Percentiles rank a stretch among this genome's conserved stretches.
Conservation (phyloP, 2,329 filamentous ascomycete species). For the Penicillium carneum region DNA sequence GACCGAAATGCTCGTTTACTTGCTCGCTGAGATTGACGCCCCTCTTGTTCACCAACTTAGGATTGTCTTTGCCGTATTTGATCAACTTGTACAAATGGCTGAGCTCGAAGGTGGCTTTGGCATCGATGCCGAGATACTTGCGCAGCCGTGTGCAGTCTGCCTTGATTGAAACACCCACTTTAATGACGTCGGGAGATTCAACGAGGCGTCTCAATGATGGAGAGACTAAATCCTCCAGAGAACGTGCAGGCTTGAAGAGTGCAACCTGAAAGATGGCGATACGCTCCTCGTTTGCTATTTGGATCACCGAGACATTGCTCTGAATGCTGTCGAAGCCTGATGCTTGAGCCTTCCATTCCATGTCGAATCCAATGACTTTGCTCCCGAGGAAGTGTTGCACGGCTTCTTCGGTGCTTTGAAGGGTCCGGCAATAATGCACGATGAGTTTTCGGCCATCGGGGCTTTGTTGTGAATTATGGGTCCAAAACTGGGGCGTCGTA, state of each 20-base stretch:
- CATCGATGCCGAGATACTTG: conserved; percentile 69
- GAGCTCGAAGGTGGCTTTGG: conserved; percentile 76
- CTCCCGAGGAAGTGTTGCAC: conserved; percentile 71
- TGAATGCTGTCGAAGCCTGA: conserved; percentile 61
- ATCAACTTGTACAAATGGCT: conserved; percentile 82
- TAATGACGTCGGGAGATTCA: conserved; percentile 72
- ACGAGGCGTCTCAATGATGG: conserved; percentile 75
- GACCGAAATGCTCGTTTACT: conserved; percentile 71
- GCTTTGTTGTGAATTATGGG: conserved; percentile 54
- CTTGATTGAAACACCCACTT: conserved; percentile 78
- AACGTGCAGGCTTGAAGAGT: conserved; percentile 59
- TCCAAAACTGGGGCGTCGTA: conserved; percentile 41
- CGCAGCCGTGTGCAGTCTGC: conserved; percentile 73
- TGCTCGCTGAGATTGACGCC: conserved; percentile 72
- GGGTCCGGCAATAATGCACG: conserved; percentile 79
- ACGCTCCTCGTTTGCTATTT: conserved; percentile 77
- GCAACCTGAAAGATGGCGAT: conserved; percentile 85
- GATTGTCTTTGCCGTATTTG: conserved; percentile 66
- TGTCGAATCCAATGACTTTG: conserved; percentile 81
- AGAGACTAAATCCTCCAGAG: conserved; percentile 65
- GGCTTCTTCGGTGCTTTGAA: conserved; percentile 71
- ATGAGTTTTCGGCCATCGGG: conserved; percentile 62
- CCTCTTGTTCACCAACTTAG: conserved; percentile 68
- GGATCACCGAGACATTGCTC: conserved; percentile 79
- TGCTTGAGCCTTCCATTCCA: conserved; percentile 77